phyloP scores from a whole-genome alignment of 2,329 filamentous ascomycete genomes.

The Arthroderma sp. region DNA sequence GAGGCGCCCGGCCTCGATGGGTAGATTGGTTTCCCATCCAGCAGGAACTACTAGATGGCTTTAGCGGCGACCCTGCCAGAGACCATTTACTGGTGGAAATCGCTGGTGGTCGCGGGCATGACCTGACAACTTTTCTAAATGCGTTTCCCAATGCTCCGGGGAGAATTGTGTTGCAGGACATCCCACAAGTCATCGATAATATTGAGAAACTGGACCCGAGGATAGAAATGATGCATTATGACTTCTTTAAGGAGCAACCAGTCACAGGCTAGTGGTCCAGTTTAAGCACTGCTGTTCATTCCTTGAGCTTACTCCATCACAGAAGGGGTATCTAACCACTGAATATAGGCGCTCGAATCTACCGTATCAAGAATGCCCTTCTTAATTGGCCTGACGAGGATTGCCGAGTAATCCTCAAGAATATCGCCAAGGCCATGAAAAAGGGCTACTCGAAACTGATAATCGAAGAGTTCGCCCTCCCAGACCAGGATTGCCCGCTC shows the following conservation, averaged over 20 bases:
- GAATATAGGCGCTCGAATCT: slow-evolving; percentile 22
- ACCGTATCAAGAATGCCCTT: slow-evolving; percentile 22
- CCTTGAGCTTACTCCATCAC: not conserved
- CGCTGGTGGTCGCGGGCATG: slow-evolving; percentile 31
- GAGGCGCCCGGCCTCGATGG: too few species aligned
- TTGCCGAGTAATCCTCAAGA: slow-evolving; percentile 20
- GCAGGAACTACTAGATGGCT: too few species aligned
- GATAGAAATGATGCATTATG: slow-evolving; percentile 27
- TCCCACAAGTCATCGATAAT: slow-evolving; percentile 24
- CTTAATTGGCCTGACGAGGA: slow-evolving; percentile 25
- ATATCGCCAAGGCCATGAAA: slow-evolving; percentile 14
- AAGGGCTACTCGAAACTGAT: slow-evolving; percentile 27
- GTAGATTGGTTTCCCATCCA: too few species aligned
- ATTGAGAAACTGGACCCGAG: slow-evolving; percentile 9
- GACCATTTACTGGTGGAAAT: slow-evolving; percentile 29
- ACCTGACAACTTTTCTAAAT: slow-evolving; percentile 24
- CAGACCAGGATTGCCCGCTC: slow-evolving; percentile 18
- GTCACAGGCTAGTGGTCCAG: slow-evolving; percentile 24
- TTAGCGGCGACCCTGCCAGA: not conserved
- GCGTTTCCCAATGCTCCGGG: slow-evolving; percentile 28
- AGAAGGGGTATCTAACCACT: not conserved
- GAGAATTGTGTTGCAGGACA: slow-evolving; percentile 37
- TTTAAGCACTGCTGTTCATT: too few species aligned
- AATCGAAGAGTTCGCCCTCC: slow-evolving; percentile 28
- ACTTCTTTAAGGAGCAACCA: slow-evolving; percentile 37